Percentiles rank a stretch among this genome's conserved stretches.
These are phyloP conservation scores for Monosporozyma aquatica DNA, from an alignment of 805 yeast species.

Conservation along the genomic window DNA sequence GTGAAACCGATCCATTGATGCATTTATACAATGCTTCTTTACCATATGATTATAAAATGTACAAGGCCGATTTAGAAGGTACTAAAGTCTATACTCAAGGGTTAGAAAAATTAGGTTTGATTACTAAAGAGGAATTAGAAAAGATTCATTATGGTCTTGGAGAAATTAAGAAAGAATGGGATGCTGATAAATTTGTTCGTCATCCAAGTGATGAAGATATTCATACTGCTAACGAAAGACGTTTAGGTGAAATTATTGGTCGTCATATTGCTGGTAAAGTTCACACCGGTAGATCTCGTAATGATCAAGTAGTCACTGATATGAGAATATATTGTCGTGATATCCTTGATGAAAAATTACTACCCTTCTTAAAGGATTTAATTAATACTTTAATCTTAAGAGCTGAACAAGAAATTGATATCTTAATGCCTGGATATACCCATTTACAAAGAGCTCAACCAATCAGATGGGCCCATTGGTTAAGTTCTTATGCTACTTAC, in stretches of 20 bases:
- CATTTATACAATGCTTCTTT: constrained; percentile 92
- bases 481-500: constrained; percentile 88
- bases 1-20: constrained; percentile 95
- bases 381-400: constrained; percentile 61
- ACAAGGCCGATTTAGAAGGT: constrained; percentile 86
- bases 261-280: constrained; percentile 91
- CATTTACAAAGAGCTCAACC: constrained; percentile 99
- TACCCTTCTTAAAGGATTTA: constrained; percentile 47
- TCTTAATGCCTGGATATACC: constrained; percentile 97
- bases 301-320: constrained; percentile 99
- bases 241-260: constrained; percentile 94
- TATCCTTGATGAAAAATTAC: constrained; percentile 49
- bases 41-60: constrained; percentile 94
- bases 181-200: constrained; percentile 42
- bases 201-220: constrained; percentile 75
- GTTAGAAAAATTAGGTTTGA: constrained; percentile 63
- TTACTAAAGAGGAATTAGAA: constrained; percentile 60
- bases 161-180: constrained; percentile 74
- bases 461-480: constrained; percentile 99
- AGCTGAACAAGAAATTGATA: constrained; percentile 79
- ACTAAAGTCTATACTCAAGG: constrained; percentile 91
- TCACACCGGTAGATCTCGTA: constrained; percentile 98
- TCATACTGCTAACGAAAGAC: constrained; percentile 97
- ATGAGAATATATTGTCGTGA: constrained; percentile 91
- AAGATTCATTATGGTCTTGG: constrained; percentile 81